These are phyloP conservation scores for Gigaspora rosea DNA, from an alignment of 192 early-diverging fungal genomes.

Conservation along the genomic window DNA sequence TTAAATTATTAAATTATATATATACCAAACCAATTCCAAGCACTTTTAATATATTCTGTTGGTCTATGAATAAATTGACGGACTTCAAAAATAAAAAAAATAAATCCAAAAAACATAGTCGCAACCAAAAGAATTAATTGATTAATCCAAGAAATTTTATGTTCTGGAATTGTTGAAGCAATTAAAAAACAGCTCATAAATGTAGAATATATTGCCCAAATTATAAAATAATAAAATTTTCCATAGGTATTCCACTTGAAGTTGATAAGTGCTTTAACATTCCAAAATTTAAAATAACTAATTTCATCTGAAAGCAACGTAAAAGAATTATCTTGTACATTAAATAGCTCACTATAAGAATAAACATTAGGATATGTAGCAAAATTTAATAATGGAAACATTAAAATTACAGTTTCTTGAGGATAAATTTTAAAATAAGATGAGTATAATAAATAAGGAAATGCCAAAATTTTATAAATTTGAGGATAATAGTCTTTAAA, in stretches of 20 bases:
- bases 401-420: too few species aligned
- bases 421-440: too few species aligned
- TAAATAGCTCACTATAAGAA: too few species aligned
- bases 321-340: too few species aligned
- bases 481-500: too few species aligned
- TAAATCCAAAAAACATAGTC: not conserved
- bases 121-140: not conserved
- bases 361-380: too few species aligned
- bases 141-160: not conserved
- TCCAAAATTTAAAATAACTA: not conserved
- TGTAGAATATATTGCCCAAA: not conserved
- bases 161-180: not conserved
- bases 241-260: not conserved
- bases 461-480: too few species aligned
- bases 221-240: not conserved
- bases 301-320: too few species aligned
- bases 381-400: too few species aligned
- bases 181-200: not conserved
- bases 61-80: not conserved
- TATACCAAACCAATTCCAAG: conserved; percentile 1
- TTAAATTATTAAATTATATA: not conserved
- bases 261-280: not conserved
- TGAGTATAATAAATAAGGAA: too few species aligned
- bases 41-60: not conserved
- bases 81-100: not conserved